A percentile compares a stretch with the other conserved stretches of the same genome.
Conservation (phyloP, 306 rosid genomes). For the Cicer arietinum region DNA sequence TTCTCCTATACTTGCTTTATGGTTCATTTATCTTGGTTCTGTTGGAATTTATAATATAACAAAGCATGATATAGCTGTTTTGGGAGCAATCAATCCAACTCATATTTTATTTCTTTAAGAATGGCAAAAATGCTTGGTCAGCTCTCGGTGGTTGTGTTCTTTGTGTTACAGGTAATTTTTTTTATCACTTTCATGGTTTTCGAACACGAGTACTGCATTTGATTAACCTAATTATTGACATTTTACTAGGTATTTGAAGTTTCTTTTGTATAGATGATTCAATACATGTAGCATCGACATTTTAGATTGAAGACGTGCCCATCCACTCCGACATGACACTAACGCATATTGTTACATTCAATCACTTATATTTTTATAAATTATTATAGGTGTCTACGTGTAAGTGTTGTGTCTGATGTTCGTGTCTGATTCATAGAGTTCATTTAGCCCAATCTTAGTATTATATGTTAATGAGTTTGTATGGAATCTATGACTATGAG, state of each 20-base stretch:
- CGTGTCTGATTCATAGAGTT: no score
- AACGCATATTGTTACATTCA: no score
- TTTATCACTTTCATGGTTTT: slow-evolving; percentile 22
- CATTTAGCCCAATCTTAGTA: no score
- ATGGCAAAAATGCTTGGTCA: slow-evolving; percentile 67
- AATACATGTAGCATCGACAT: no score
- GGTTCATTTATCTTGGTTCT: slow-evolving; percentile 76
- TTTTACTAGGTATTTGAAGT: neutral
- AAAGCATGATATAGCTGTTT: slow-evolving; percentile 53
- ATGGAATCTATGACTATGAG: neutral
- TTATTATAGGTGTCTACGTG: no score
- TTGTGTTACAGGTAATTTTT: slow-evolving; percentile 69
- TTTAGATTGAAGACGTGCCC: no score
- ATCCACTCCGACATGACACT: no score
- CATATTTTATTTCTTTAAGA: slow-evolving; percentile 67
- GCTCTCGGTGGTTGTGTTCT: slow-evolving; percentile 86
- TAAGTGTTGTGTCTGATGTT: no score
- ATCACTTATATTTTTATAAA: no score
- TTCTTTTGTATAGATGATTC: neutral
- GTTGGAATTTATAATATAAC: slow-evolving; percentile 66
- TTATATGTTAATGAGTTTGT: neutral
- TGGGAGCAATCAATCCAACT: slow-evolving; percentile 75
- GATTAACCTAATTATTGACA: neutral
- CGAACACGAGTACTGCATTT: neutral
- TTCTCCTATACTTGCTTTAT: slow-evolving; percentile 75